Evolutionary conservation across 2,329 filamentous ascomycete genomes (phyloP).

Genomic region (Colletotrichum sojae): DNA sequence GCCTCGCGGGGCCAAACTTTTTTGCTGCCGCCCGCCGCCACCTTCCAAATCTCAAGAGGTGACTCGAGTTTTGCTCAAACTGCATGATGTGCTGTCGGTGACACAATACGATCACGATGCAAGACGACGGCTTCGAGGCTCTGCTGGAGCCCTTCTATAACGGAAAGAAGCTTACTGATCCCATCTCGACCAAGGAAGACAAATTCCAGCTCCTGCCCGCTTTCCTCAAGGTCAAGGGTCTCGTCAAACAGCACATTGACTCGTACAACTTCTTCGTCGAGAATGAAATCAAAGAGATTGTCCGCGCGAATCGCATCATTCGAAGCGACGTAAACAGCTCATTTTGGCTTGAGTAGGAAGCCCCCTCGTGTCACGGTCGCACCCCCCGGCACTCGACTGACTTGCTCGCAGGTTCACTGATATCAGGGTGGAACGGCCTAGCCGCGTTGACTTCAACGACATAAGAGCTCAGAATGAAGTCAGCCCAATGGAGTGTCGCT

Average conservation of each 20-base stretch:
- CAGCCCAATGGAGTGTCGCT: slow-evolving; percentile 94
- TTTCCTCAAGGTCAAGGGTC: slow-evolving; percentile 97
- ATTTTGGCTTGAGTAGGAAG: slow-evolving; percentile 83
- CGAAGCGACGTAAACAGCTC: slow-evolving; percentile 92
- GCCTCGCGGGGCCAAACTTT: slow-evolving; percentile 44
- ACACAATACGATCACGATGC: slow-evolving; percentile 57
- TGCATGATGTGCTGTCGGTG: slow-evolving; percentile 40
- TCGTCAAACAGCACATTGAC: slow-evolving; percentile 98
- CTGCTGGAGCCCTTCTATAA: slow-evolving; percentile 78
- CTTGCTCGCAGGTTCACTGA: slow-evolving; percentile 75
- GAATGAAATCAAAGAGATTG: slow-evolving; percentile 96
- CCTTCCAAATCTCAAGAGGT: slow-evolving; percentile 34
- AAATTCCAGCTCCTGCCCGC: slow-evolving; percentile 98
- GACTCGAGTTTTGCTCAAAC: slow-evolving; percentile 37
- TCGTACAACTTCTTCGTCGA: slow-evolving; percentile 99
- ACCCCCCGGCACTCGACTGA: slow-evolving; percentile 12
- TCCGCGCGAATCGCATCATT: slow-evolving; percentile 89
- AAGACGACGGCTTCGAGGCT: slow-evolving; percentile 76
- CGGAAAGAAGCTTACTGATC: slow-evolving; percentile 76
- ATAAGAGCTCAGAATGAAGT: slow-evolving; percentile 80
- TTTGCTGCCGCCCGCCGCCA: slow-evolving; percentile 37
- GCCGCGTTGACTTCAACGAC: slow-evolving; percentile 82
- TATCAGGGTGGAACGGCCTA: slow-evolving; percentile 87
- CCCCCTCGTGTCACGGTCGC: slow-evolving; percentile 41
- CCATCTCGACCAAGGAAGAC: slow-evolving; percentile 78